phyloP scores from a whole-genome alignment of 176 grass and related monocot species.

The Eleusine indica region DNA sequence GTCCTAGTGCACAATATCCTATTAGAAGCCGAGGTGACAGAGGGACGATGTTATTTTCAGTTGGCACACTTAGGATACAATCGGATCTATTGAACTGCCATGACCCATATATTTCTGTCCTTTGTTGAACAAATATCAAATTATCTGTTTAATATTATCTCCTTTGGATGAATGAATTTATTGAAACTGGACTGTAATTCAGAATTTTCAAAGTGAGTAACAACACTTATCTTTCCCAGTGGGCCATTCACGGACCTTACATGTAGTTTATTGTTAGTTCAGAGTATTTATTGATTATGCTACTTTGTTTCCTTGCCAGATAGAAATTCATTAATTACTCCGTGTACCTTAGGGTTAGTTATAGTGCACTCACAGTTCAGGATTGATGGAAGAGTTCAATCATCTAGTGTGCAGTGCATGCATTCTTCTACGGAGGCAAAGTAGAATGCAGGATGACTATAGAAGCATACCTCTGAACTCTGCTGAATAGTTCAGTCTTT shows the following conservation, averaged over 20 bases:
- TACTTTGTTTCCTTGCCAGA: not conserved
- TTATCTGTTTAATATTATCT: too few relatives aligned
- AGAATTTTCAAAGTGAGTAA: not conserved
- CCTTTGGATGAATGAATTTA: too few relatives aligned
- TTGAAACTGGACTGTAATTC: too few relatives aligned
- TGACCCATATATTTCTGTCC: too few relatives aligned
- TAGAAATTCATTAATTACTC: constrained; percentile 13
- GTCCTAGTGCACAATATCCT: not conserved
- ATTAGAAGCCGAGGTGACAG: too few relatives aligned
- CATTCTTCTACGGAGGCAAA: constrained; percentile 12
- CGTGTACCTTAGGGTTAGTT: constrained; percentile 2
- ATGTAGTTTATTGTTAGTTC: constrained; percentile 2
- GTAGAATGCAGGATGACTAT: not conserved
- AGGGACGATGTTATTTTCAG: too few relatives aligned
- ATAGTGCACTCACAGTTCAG: not conserved
- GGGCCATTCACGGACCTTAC: constrained; percentile 9
- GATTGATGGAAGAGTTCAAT: not conserved
- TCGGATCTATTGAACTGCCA: too few relatives aligned
- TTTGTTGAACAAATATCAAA: too few relatives aligned
- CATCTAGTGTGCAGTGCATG: not conserved
- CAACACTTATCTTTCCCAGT: not conserved
- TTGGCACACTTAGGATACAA: too few relatives aligned
- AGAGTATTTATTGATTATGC: constrained; percentile 12
- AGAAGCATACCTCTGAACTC: not conserved
- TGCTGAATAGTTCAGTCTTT: constrained; percentile 24